phyloP scores from a whole-genome alignment of 2,329 filamentous ascomycete genomes.

The Pseudomassariella vexata region DNA sequence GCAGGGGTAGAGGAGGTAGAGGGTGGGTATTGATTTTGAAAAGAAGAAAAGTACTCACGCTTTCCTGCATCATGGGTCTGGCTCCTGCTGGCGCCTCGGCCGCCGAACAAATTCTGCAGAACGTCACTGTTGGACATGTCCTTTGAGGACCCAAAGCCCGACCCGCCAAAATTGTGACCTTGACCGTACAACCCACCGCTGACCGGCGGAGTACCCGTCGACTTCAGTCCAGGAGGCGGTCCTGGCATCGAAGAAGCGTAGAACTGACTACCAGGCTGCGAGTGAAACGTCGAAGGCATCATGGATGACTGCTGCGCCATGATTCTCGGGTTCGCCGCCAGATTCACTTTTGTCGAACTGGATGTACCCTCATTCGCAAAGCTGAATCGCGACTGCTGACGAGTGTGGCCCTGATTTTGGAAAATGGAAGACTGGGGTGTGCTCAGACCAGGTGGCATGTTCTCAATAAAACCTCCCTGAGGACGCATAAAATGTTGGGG shows the following conservation, averaged over 20 bases:
- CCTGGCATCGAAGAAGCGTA: constrained; percentile 84
- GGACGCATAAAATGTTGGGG: constrained; percentile 73
- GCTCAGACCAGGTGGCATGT: constrained; percentile 54
- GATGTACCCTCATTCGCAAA: constrained; percentile 73
- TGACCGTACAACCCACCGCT: constrained; percentile 78
- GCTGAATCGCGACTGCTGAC: constrained; percentile 81
- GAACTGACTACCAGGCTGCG: constrained; percentile 61
- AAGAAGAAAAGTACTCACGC: constrained; percentile 98
- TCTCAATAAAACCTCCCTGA: constrained; percentile 52
- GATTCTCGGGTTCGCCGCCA: constrained; percentile 70
- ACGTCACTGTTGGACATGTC: constrained; percentile 66
- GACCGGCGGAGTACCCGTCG: constrained; percentile 79
- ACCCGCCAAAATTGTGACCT: constrained; percentile 73
- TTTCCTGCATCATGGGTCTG: constrained; percentile 82
- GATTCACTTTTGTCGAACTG: constrained; percentile 62
- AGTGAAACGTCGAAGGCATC: constrained; percentile 64
- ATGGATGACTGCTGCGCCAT: constrained; percentile 85
- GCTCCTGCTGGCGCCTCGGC: constrained; percentile 59
- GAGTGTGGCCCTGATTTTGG: constrained; percentile 63
- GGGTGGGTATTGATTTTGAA: constrained; percentile 79
- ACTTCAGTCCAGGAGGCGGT: constrained; percentile 91
- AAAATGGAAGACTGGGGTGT: constrained; percentile 45
- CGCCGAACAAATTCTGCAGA: constrained; percentile 76
- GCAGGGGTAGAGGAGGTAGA: constrained; percentile 76
- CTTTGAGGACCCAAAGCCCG: constrained; percentile 66